These are phyloP conservation scores for Penicillium lividum DNA, from an alignment of 495 filamentous ascomycete species.

Conservation along the genomic window DNA sequence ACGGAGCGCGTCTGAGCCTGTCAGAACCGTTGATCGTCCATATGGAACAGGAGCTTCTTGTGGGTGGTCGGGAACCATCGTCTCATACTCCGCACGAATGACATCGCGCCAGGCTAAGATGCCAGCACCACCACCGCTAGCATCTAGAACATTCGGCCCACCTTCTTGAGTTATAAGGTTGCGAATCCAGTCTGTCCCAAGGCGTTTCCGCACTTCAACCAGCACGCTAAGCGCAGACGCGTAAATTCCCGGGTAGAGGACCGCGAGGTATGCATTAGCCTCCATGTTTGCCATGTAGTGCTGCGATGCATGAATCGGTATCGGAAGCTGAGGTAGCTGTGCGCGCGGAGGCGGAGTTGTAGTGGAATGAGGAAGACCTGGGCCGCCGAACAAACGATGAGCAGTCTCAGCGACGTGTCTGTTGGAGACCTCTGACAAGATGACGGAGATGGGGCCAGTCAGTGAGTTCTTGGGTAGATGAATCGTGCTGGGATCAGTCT, in stretches of 20 bases:
- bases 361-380: constrained; percentile 69
- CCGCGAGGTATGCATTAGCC: constrained; percentile 78
- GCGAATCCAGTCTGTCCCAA: constrained; percentile 79
- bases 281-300: constrained; percentile 79
- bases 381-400: constrained; percentile 70
- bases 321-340: constrained; percentile 61
- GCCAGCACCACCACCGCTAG: constrained; percentile 80
- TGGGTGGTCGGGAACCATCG: constrained; percentile 53
- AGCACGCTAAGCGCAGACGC: constrained; percentile 70
- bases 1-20: constrained; percentile 66
- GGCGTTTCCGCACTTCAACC: constrained; percentile 80
- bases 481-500: constrained; percentile 69
- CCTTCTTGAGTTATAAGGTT: constrained; percentile 63
- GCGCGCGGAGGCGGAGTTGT: constrained; percentile 52
- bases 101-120: constrained; percentile 84
- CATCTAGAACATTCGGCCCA: constrained; percentile 82
- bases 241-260: constrained; percentile 79
- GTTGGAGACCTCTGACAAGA: constrained; percentile 65
- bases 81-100: constrained; percentile 74
- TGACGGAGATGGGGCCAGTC: constrained; percentile 62
- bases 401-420: constrained; percentile 74
- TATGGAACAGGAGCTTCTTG: constrained; percentile 44
- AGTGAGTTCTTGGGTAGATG: constrained; percentile 65
- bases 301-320: constrained; percentile 70
- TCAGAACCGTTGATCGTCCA: constrained; percentile 63